Conservation (phyloP, 2,329 filamentous ascomycete genomes). For the Tolypocladium tropicale region DNA sequence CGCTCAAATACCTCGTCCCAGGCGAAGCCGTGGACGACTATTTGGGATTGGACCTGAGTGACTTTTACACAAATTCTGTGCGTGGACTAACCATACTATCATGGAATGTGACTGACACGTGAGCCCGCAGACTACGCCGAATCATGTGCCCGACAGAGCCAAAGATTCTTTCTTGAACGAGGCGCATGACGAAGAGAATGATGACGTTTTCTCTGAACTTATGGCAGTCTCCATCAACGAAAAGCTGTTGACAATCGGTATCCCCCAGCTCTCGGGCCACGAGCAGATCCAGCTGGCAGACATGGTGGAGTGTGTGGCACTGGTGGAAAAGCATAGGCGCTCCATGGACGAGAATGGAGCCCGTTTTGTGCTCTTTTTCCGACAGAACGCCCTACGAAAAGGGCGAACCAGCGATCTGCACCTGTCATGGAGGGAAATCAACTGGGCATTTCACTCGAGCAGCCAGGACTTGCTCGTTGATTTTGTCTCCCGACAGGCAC, state of each 20-base stretch:
- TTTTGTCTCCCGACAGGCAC: slow-evolving; percentile 70
- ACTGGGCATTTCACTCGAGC: slow-evolving; percentile 74
- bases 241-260: slow-evolving; percentile 60
- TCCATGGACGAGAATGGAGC: slow-evolving; percentile 88
- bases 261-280: slow-evolving; percentile 71
- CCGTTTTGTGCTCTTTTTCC: slow-evolving; percentile 79
- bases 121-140: neutral
- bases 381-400: slow-evolving; percentile 65
- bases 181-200: slow-evolving; percentile 42
- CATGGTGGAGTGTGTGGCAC: slow-evolving; percentile 73
- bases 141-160: slow-evolving; percentile 14
- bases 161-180: slow-evolving; percentile 26
- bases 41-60: slow-evolving; percentile 36
- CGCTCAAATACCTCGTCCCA: slow-evolving; percentile 72
- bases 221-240: slow-evolving; percentile 63
- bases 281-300: slow-evolving; percentile 81
- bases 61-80: slow-evolving; percentile 2
- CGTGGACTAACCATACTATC: neutral
- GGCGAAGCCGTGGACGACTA: slow-evolving; percentile 75
- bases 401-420: slow-evolving; percentile 52
- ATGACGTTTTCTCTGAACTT: slow-evolving; percentile 59
- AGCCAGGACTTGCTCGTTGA: slow-evolving; percentile 87
- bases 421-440: slow-evolving; percentile 70
- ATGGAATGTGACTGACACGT: neutral
- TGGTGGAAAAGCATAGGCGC: slow-evolving; percentile 75